Conservation (phyloP, 1,139 yeast genomes). For the Pichia inconspicua region DNA sequence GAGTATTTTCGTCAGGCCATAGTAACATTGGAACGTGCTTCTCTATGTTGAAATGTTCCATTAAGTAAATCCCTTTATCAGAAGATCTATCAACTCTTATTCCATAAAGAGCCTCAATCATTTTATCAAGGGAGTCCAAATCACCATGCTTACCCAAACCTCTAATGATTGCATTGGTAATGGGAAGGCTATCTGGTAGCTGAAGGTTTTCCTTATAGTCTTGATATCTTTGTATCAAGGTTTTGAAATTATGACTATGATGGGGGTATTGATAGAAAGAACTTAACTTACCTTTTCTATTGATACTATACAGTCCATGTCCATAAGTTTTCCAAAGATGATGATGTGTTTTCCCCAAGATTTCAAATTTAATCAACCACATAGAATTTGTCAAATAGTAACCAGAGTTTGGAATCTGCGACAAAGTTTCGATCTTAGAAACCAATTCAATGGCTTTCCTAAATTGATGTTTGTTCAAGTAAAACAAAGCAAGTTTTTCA, state of each 20-base stretch:
- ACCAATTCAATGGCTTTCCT: slow-evolving; percentile 18
- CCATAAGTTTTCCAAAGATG: slow-evolving; percentile 22
- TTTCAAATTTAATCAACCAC: slow-evolving; percentile 22
- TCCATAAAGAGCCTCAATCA: slow-evolving; percentile 24
- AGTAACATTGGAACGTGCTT: slow-evolving; percentile 4
- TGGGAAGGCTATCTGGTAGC: slow-evolving; percentile 8
- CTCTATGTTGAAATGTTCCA: slow-evolving; percentile 7
- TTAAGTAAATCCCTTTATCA: slow-evolving; percentile 1
- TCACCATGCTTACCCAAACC: slow-evolving; percentile 15
- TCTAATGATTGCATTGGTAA: slow-evolving; percentile 5
- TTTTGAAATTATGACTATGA: slow-evolving; percentile 9
- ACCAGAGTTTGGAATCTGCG: not conserved
- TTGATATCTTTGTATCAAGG: slow-evolving; percentile 8
- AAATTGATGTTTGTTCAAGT: slow-evolving; percentile 13
- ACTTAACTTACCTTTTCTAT: slow-evolving; percentile 11
- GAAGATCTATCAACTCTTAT: slow-evolving; percentile 11
- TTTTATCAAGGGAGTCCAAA: slow-evolving; percentile 17
- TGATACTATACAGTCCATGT: slow-evolving; percentile 14
- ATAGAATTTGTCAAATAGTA: slow-evolving; percentile 19
- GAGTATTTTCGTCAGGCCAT: slow-evolving; percentile 19
- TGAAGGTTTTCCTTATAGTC: slow-evolving; percentile 4
- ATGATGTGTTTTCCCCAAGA: slow-evolving; percentile 20
- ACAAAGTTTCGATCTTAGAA: slow-evolving; percentile 15
- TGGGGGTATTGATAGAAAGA: slow-evolving; percentile 16
- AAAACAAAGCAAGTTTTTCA: slow-evolving; percentile 20